phyloP scores from a whole-genome alignment of 768 basidiomycete species.

The Kwoniella sp. region DNA sequence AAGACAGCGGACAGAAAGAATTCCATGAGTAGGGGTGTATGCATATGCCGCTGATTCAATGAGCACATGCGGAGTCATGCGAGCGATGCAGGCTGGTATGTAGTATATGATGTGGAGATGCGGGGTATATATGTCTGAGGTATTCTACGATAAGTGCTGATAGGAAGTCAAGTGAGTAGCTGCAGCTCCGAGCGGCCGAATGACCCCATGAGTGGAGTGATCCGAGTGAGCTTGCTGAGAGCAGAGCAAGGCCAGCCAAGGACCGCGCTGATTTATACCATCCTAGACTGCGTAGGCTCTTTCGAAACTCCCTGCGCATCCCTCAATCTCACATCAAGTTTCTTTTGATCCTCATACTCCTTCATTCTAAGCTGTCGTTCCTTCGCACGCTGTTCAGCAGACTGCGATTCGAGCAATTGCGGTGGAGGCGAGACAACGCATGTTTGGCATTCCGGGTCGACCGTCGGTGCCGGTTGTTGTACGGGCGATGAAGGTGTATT shows the following conservation, averaged over 20 bases:
- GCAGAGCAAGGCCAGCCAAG: no score
- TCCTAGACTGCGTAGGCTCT: not conserved
- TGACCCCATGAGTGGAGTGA: no score
- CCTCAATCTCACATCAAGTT: slow-evolving; percentile 37
- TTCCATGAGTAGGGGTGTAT: slow-evolving; percentile 2
- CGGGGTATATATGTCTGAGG: slow-evolving; percentile 11
- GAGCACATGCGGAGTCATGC: no score
- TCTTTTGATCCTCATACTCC: slow-evolving; percentile 50
- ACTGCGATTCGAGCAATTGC: slow-evolving; percentile 36
- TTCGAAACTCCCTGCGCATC: slow-evolving; percentile 37
- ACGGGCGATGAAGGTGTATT: slow-evolving; percentile 33
- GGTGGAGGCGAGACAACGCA: slow-evolving; percentile 47
- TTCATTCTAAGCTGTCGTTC: slow-evolving; percentile 36
- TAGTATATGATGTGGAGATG: not conserved
- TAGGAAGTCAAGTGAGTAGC: no score
- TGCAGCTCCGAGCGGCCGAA: no score
- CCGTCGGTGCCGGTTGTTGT: slow-evolving; percentile 35
- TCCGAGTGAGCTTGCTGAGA: no score
- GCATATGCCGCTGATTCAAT: not conserved
- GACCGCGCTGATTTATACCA: slow-evolving; percentile 5
- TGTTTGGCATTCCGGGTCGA: slow-evolving; percentile 44
- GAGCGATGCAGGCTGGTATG: no score
- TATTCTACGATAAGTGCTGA: no score
- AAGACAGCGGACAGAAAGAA: no score
- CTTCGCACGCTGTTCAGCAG: slow-evolving; percentile 30